These are phyloP conservation scores for Medicago lupulina DNA, from an alignment of 306 rosid genomes.

Conservation along the genomic window DNA sequence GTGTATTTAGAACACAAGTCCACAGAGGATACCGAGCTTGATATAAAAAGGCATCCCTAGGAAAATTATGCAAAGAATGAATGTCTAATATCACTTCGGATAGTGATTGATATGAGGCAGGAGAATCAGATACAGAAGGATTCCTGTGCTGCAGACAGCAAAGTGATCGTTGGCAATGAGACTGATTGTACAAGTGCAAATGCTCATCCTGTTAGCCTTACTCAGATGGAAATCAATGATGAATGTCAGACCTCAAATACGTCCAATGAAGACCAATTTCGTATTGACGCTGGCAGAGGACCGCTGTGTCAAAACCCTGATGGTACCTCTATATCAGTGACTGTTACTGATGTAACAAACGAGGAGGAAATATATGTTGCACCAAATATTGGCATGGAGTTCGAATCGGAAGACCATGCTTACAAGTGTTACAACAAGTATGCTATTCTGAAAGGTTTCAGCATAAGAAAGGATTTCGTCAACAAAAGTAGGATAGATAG, in stretches of 20 bases:
- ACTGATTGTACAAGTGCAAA: conserved; percentile 42
- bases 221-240: conserved; percentile 45
- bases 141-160: conserved; percentile 40
- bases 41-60: conserved; percentile 31
- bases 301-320: conserved; percentile 39
- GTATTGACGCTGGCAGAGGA: conserved; percentile 31
- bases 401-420: conserved; percentile 69
- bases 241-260: conserved; percentile 44
- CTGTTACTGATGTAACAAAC: conserved; percentile 29
- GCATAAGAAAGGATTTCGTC: conserved; percentile 70
- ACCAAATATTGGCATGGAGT: conserved; percentile 60
- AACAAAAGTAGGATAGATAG: conserved; percentile 66
- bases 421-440: conserved; percentile 60
- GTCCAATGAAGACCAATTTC: conserved; percentile 7
- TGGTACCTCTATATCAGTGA: conserved; percentile 30
- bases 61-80: conserved; percentile 36
- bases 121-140: conserved; percentile 39
- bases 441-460: conserved; percentile 65
- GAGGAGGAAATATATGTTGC: conserved; percentile 44
- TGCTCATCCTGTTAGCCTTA: conserved; percentile 37
- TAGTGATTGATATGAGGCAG: conserved; percentile 34
- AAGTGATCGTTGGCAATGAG: conserved; percentile 39
- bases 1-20: conserved; percentile 40
- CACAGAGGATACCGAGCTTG: conserved; percentile 45
- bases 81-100: conserved; percentile 40